These are phyloP conservation scores for Pulveroboletus sp. DNA, from an alignment of 768 basidiomycete genomes.

Conservation along the genomic window DNA sequence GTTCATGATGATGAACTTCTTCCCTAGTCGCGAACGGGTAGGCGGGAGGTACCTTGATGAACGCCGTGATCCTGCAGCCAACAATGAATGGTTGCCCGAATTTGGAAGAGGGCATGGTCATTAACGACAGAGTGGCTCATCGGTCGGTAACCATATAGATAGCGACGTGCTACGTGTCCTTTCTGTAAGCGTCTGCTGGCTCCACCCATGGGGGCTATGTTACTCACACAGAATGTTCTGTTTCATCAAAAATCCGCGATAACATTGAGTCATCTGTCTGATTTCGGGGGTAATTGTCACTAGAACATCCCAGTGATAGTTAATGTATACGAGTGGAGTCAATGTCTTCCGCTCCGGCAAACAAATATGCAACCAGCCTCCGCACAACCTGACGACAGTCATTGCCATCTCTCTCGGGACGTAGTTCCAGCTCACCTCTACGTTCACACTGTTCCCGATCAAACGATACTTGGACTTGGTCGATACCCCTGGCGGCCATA, in stretches of 20 bases:
- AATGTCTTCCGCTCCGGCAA: slow-evolving; percentile 13
- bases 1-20: neutral
- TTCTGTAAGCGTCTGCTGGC: too few species aligned
- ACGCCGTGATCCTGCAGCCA: slow-evolving; percentile 72
- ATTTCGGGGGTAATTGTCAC: too few species aligned
- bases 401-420: neutral
- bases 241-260: too few species aligned
- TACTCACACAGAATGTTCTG: too few species aligned
- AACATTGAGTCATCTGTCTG: too few species aligned
- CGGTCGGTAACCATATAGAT: too few species aligned
- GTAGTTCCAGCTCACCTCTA: slow-evolving; percentile 40
- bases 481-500: slow-evolving; percentile 61
- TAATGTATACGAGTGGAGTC: too few species aligned
- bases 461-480: slow-evolving; percentile 68
- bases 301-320: too few species aligned
- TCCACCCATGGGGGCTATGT: too few species aligned
- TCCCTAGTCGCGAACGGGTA: neutral
- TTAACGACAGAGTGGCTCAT: neutral
- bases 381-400: slow-evolving; percentile 37
- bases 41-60: slow-evolving; percentile 54
- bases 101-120: slow-evolving; percentile 3
- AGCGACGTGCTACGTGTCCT: too few species aligned
- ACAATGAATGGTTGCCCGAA: slow-evolving; percentile 50
- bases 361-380: slow-evolving; percentile 56
- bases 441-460: slow-evolving; percentile 82